Conservation (phyloP, 208 protist species). For the Wallacemonas sp. region DNA sequence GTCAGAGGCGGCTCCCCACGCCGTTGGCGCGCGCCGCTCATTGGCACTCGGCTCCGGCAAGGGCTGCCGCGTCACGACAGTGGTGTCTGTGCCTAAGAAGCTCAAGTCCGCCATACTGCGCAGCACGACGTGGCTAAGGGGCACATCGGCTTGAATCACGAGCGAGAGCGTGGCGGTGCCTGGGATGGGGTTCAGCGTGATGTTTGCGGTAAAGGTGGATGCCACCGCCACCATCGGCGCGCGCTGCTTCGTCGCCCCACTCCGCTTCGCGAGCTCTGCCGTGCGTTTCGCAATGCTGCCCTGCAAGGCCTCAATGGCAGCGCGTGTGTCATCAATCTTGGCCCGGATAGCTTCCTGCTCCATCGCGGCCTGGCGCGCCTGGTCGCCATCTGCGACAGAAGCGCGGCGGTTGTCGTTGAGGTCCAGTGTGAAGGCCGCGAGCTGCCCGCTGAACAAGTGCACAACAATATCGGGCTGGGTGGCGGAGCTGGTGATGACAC, state of each 20-base stretch:
- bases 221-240: constrained; percentile 47
- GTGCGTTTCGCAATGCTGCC: constrained; percentile 35
- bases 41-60: neutral
- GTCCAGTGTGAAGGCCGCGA: constrained; percentile 64
- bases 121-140: constrained; percentile 52
- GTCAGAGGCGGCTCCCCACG: neutral
- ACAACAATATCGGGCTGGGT: constrained; percentile 61
- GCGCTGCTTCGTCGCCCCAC: constrained; percentile 18
- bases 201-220: constrained; percentile 58
- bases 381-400: constrained; percentile 17
- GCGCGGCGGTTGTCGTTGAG: constrained; percentile 23
- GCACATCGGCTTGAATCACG: constrained; percentile 54
- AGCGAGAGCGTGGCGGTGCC: constrained; percentile 55
- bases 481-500: constrained; percentile 44
- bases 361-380: constrained; percentile 12
- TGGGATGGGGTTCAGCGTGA: constrained; percentile 49
- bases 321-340: constrained; percentile 34
- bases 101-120: constrained; percentile 37
- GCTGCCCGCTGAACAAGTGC: constrained; percentile 75
- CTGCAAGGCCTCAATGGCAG: constrained; percentile 51
- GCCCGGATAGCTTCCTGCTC: constrained; percentile 21
- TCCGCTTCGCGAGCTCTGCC: constrained; percentile 36
- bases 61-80: constrained; percentile 30
- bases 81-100: constrained; percentile 45
- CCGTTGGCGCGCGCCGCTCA: neutral